Percentiles rank a stretch among this genome's conserved stretches.
Conservation (phyloP, 306 rosid genomes). For the Macrotyloma uniflorum region DNA sequence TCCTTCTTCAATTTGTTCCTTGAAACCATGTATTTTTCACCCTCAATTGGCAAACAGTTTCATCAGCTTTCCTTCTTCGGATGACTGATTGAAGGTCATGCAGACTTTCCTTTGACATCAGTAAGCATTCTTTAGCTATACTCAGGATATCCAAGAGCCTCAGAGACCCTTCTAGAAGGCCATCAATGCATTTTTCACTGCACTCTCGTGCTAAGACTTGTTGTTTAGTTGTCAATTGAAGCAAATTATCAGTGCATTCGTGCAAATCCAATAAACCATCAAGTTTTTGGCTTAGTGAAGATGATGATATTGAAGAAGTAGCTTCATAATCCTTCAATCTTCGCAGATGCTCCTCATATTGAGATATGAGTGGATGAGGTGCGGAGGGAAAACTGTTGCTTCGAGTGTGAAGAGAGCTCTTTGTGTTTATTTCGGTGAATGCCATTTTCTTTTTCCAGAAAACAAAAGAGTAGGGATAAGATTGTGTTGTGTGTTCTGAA, state of each 20-base stretch:
- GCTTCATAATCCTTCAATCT: conserved; percentile 27
- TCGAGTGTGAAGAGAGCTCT: conserved; percentile 14
- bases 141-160: conserved; percentile 33
- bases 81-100: conserved; percentile 24
- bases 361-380: conserved; percentile 29
- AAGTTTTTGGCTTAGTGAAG: conserved; percentile 27
- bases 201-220: conserved; percentile 18
- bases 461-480: neutral
- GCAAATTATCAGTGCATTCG: conserved; percentile 22
- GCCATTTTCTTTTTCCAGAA: conserved; percentile 32
- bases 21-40: conserved; percentile 22
- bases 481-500: neutral
- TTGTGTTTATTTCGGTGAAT: conserved; percentile 7
- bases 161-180: conserved; percentile 25
- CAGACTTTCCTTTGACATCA: conserved; percentile 12
- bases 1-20: conserved; percentile 21
- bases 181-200: neutral
- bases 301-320: conserved; percentile 14
- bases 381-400: conserved; percentile 37
- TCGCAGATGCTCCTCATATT: conserved; percentile 22
- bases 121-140: conserved; percentile 13
- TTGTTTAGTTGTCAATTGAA: conserved; percentile 22
- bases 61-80: conserved; percentile 3
- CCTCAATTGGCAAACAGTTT: neutral
- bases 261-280: conserved; percentile 23